Conservation (phyloP, 495 filamentous ascomycete genomes). For the Penicillium egyptiacum region DNA sequence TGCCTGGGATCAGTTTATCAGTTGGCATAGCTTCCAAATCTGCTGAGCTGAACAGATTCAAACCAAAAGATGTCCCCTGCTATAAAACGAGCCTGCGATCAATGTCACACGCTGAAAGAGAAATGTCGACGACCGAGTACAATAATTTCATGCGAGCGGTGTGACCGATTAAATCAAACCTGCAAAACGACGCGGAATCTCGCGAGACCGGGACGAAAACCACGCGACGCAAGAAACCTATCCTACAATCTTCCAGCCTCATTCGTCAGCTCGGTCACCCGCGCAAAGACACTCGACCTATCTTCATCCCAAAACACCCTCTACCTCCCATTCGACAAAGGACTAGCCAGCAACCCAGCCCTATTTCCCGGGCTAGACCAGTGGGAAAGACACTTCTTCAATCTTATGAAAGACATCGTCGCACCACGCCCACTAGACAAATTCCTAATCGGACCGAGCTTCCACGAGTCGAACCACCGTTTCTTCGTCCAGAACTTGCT, state of each 20-base stretch:
- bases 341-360: constrained; percentile 12
- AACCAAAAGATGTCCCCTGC: neutral
- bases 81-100: neutral
- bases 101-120: neutral
- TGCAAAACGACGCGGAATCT: constrained; percentile 13
- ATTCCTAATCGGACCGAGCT: constrained; percentile 19
- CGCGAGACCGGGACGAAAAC: constrained; percentile 15
- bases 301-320: neutral
- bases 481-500: constrained; percentile 20
- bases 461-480: constrained; percentile 18
- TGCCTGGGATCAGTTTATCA: neutral
- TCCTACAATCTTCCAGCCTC: constrained; percentile 17
- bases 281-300: neutral
- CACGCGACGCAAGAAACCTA: constrained; percentile 7
- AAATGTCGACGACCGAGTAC: neutral
- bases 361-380: constrained; percentile 17
- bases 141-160: constrained; percentile 19
- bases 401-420: constrained; percentile 20
- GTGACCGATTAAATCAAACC: constrained; percentile 9
- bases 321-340: constrained; percentile 1
- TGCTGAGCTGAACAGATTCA: neutral
- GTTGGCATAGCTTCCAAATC: neutral
- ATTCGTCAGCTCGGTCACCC: neutral
- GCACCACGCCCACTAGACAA: constrained; percentile 21
- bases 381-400: constrained; percentile 23